Evolutionary conservation across 2,329 filamentous ascomycete genomes (phyloP).

Genomic region (Nectriaceae sp.): DNA sequence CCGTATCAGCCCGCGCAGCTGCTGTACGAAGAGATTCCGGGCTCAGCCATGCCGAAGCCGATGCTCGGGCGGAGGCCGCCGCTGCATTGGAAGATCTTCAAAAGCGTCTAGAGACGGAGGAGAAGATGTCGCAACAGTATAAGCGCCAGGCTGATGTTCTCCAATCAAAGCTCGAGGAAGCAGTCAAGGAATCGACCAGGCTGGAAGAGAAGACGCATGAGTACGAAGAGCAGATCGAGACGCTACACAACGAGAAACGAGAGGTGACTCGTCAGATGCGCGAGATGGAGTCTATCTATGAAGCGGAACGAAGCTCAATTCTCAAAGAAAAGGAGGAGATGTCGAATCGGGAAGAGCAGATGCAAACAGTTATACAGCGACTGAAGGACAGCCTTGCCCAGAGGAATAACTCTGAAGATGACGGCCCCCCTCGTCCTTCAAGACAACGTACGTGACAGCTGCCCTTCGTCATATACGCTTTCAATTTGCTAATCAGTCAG

Average conservation of each 20-base stretch:
- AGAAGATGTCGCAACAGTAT: conserved; percentile 74
- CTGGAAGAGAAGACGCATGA: conserved; percentile 89
- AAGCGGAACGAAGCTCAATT: conserved; percentile 83
- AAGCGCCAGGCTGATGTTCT: conserved; percentile 84
- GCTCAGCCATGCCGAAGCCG: conserved; percentile 61
- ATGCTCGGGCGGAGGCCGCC: conserved; percentile 76
- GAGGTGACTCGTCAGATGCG: conserved; percentile 81
- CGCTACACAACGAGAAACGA: conserved; percentile 80
- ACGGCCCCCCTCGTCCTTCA: conserved; percentile 53
- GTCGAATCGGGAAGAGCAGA: conserved; percentile 80
- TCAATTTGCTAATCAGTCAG: conserved; percentile 21
- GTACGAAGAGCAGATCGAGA: conserved; percentile 79
- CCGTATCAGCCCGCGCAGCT: conserved; percentile 73
- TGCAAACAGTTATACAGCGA: conserved; percentile 86
- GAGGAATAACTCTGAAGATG: conserved; percentile 62
- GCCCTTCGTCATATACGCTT: background rate
- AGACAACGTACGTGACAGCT: conserved; percentile 53
- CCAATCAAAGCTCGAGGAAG: conserved; percentile 83
- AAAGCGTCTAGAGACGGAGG: conserved; percentile 78
- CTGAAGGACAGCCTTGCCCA: conserved; percentile 87
- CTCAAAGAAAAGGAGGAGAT: conserved; percentile 92
- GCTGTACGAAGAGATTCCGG: conserved; percentile 59
- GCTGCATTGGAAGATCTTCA: conserved; percentile 82
- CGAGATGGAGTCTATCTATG: conserved; percentile 91
- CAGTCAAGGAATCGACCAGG: conserved; percentile 77